phyloP scores from a whole-genome alignment of 2,329 filamentous ascomycete genomes.

The Venturia aucupariae region DNA sequence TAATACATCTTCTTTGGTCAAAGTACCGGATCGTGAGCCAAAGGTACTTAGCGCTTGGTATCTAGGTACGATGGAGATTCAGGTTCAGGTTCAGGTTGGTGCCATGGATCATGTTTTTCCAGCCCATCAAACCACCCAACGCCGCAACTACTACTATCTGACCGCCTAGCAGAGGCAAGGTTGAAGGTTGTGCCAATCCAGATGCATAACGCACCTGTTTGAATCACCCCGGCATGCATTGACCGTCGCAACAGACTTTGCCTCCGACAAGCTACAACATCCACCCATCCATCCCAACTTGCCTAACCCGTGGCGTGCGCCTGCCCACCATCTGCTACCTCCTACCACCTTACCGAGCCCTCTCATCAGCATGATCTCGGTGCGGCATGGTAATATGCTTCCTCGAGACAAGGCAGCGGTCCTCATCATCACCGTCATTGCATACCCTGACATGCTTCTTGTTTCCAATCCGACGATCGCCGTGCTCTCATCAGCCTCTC shows the following conservation, averaged over 20 bases:
- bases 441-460: neutral
- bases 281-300: neutral
- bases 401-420: neutral
- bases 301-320: neutral
- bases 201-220: slow-evolving; percentile 1
- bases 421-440: neutral
- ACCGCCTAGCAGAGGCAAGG: slow-evolving; percentile 2
- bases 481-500: neutral
- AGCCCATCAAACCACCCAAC: neutral
- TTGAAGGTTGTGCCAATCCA: neutral
- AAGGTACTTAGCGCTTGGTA: neutral
- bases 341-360: neutral
- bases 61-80: neutral
- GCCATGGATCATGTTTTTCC: neutral
- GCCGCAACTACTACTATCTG: neutral
- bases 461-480: slow-evolving; percentile 5
- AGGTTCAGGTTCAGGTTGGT: neutral
- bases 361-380: slow-evolving; percentile 2
- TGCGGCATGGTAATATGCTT: neutral
- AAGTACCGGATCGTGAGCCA: neutral
- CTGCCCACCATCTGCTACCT: neutral
- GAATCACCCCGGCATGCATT: neutral
- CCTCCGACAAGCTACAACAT: slow-evolving; percentile 5
- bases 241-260: neutral
- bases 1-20: neutral